Evolutionary conservation across 1,284 basidiomycete species (phyloP).

Genomic region (Neotropicomus parvogracilis): DNA sequence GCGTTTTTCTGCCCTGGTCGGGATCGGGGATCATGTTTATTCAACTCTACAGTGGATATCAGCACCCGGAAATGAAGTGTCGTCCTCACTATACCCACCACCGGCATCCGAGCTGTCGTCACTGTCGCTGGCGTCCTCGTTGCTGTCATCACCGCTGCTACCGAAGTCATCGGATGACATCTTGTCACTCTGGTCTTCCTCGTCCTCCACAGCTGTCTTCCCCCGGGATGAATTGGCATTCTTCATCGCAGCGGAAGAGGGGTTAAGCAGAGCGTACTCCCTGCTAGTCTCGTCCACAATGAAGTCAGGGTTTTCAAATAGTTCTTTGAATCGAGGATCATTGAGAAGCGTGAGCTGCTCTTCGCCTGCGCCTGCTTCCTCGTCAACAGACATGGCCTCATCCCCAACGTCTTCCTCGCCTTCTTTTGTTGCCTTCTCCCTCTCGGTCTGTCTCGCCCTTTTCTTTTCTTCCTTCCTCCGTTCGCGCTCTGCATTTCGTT

Average conservation of each 20-base stretch:
- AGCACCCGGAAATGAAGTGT: slow-evolving; percentile 22
- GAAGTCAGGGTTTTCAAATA: slow-evolving; percentile 95
- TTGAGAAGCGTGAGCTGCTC: slow-evolving; percentile 57
- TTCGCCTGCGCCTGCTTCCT: slow-evolving; percentile 34
- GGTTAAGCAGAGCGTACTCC: slow-evolving; percentile 91
- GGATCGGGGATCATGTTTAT: slow-evolving; percentile 46
- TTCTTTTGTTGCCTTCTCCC: slow-evolving; percentile 33
- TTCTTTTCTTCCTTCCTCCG: slow-evolving; percentile 61
- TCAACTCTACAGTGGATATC: slow-evolving; percentile 40
- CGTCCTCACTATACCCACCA: slow-evolving; percentile 35
- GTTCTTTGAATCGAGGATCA: slow-evolving; percentile 86
- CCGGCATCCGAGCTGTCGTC: slow-evolving; percentile 58
- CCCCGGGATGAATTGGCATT: slow-evolving; percentile 34
- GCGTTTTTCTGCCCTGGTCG: slow-evolving; percentile 46
- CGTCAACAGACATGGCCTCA: slow-evolving; percentile 43
- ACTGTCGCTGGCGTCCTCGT: slow-evolving; percentile 39
- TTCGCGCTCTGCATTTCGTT: slow-evolving; percentile 69
- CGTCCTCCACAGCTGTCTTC: slow-evolving; percentile 85
- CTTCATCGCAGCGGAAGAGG: slow-evolving; percentile 65
- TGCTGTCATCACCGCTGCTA: slow-evolving; percentile 44
- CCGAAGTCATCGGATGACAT: slow-evolving; percentile 67
- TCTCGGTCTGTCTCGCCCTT: slow-evolving; percentile 43
- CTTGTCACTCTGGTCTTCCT: slow-evolving; percentile 85
- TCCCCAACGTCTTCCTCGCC: slow-evolving; percentile 35
- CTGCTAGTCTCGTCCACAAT: slow-evolving; percentile 85